Conservation (phyloP, 345 rosid species). For the Syzygium oleosum region DNA sequence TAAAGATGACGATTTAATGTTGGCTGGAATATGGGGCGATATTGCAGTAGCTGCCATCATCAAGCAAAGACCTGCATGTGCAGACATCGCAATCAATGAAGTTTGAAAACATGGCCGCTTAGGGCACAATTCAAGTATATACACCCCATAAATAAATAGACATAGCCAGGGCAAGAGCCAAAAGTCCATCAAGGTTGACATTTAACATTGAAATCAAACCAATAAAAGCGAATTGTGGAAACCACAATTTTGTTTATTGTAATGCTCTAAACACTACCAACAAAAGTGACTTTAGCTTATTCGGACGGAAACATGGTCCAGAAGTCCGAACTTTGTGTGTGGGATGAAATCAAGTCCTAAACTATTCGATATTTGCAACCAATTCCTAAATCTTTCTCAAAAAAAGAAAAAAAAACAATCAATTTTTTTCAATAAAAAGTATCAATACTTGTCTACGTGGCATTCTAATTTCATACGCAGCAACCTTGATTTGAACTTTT, state of each 20-base stretch:
- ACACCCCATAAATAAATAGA: not conserved
- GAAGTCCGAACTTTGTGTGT: not conserved
- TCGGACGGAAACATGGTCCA: not conserved
- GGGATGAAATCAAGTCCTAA: not conserved
- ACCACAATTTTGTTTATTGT: not conserved
- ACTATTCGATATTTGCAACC: not conserved
- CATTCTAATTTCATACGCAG: not conserved
- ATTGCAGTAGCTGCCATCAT: conserved; percentile 27
- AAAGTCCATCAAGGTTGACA: not conserved
- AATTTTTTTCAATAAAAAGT: not conserved
- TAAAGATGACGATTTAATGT: conserved; percentile 1
- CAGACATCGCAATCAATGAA: not conserved
- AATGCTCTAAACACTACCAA: not conserved
- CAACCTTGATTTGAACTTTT: not conserved
- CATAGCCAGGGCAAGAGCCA: not conserved
- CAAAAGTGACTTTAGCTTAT: not conserved
- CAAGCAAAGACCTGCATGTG: not conserved
- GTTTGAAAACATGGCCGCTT: not conserved
- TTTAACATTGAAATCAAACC: not conserved
- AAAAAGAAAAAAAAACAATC: not conserved
- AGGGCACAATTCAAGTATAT: not conserved
- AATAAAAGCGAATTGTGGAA: not conserved
- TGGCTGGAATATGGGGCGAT: conserved; percentile 15
- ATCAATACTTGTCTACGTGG: not conserved
- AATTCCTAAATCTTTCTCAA: not conserved